Conservation (phyloP, 352 stramenopile species). For the Globisporangium lucens region DNA sequence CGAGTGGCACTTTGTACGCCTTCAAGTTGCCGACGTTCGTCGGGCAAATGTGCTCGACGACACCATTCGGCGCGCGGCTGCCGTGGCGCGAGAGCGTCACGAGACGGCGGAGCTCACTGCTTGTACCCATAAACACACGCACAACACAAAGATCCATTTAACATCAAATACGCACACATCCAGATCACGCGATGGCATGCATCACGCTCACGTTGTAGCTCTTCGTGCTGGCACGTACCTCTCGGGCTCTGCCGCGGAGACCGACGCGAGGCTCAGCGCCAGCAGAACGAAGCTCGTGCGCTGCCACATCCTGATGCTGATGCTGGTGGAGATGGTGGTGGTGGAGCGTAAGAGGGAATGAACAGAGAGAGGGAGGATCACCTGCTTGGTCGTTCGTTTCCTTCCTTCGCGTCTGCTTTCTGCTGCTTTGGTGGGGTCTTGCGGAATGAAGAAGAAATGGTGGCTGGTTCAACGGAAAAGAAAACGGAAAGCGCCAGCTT, state of each 20-base stretch:
- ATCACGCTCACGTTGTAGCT: background rate
- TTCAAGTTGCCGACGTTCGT: slow-evolving; percentile 66
- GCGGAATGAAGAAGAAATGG: background rate
- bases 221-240: slow-evolving; percentile 1
- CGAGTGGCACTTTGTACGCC: slow-evolving; percentile 75
- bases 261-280: background rate
- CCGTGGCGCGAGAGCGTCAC: slow-evolving; percentile 79
- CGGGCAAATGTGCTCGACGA: slow-evolving; percentile 56
- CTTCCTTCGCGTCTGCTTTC: background rate
- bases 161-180: background rate
- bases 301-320: slow-evolving; percentile 3
- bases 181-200: background rate
- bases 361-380: background rate
- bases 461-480: background rate
- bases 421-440: slow-evolving; percentile 5
- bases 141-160: background rate
- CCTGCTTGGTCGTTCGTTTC: background rate
- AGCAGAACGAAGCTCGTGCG: slow-evolving; percentile 11
- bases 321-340: background rate
- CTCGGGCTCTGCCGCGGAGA: background rate
- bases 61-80: slow-evolving; percentile 72
- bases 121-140: background rate
- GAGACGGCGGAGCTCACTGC: slow-evolving; percentile 68
- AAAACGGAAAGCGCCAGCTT: slow-evolving; percentile 3
- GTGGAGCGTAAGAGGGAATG: background rate